A percentile compares a stretch with the other conserved stretches of the same genome.
These are phyloP conservation scores for Porogramme epimiltina DNA, from an alignment of 1,284 basidiomycete genomes.

Conservation along the genomic window DNA sequence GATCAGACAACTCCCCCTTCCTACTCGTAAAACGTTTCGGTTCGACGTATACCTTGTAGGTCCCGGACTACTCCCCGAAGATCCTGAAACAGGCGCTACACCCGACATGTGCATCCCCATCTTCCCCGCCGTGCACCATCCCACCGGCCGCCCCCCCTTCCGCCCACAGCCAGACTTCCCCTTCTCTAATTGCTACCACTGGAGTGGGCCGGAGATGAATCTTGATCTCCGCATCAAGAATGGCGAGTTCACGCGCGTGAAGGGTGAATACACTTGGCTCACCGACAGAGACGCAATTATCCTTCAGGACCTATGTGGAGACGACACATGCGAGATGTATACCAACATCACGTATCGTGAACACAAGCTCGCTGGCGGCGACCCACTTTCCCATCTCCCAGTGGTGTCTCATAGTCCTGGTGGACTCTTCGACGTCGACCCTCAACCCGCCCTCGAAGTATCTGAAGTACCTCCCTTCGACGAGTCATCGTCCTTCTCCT, in stretches of 20 bases:
- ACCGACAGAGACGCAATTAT: not conserved
- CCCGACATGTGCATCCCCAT: constrained; percentile 11
- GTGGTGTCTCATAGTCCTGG: too few relatives aligned
- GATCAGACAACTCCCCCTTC: not conserved
- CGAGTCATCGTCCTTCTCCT: too few relatives aligned
- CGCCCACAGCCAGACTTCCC: constrained; percentile 1
- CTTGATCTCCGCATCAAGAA: not conserved
- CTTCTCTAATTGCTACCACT: constrained; percentile 6
- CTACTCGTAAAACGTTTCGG: not conserved
- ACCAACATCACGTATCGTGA: too few relatives aligned
- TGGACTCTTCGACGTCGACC: too few relatives aligned
- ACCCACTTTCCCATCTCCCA: too few relatives aligned
- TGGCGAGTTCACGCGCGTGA: not conserved
- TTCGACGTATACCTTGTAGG: not conserved
- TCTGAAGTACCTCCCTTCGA: too few relatives aligned
- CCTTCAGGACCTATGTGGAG: too few relatives aligned
- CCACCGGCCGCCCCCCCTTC: not conserved
- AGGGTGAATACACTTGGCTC: not conserved
- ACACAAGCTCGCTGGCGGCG: too few relatives aligned
- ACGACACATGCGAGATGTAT: not conserved
- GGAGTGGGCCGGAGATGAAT: not conserved
- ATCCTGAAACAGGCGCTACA: not conserved
- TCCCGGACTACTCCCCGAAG: not conserved
- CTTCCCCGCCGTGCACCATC: constrained; percentile 4
- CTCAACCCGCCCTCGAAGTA: too few relatives aligned